Percentiles rank a stretch among this genome's conserved stretches.
Conservation (phyloP, 2,329 filamentous ascomycete species). For the Lasiodiplodia sp. region DNA sequence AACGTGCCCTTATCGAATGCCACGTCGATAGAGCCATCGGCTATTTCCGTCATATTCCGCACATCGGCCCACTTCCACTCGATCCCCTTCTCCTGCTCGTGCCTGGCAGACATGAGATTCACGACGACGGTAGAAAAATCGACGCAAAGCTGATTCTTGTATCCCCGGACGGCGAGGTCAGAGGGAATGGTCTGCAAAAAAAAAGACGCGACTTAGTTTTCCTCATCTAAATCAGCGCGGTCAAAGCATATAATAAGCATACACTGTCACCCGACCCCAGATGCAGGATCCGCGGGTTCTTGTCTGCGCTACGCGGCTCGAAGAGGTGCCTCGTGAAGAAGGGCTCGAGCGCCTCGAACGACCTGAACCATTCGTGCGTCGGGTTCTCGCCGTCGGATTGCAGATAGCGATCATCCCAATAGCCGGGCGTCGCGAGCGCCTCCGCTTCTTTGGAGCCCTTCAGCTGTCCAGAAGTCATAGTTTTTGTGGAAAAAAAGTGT, state of each 20-base stretch:
- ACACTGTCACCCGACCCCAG: conserved; percentile 67
- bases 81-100: conserved; percentile 47
- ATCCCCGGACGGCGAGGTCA: conserved; percentile 57
- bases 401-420: conserved; percentile 61
- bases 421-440: conserved; percentile 52
- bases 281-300: conserved; percentile 59
- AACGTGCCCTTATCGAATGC: conserved; percentile 66
- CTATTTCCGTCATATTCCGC: conserved; percentile 55
- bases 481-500: too few relatives aligned
- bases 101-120: conserved; percentile 57
- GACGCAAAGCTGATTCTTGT: conserved; percentile 60
- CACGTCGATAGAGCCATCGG: conserved; percentile 57
- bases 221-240: not conserved
- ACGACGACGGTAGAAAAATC: conserved; percentile 66
- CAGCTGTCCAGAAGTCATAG: not conserved
- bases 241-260: conserved; percentile 34
- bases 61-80: conserved; percentile 62
- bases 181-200: conserved; percentile 58
- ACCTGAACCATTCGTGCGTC: conserved; percentile 63
- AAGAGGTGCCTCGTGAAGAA: conserved; percentile 59
- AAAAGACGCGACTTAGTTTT: conserved; percentile 16
- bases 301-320: conserved; percentile 36
- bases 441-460: conserved; percentile 36
- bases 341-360: conserved; percentile 56
- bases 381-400: conserved; percentile 49